These are phyloP conservation scores for Calcarisporium arbuscula DNA, from an alignment of 2,329 filamentous ascomycete species.

Conservation along the genomic window DNA sequence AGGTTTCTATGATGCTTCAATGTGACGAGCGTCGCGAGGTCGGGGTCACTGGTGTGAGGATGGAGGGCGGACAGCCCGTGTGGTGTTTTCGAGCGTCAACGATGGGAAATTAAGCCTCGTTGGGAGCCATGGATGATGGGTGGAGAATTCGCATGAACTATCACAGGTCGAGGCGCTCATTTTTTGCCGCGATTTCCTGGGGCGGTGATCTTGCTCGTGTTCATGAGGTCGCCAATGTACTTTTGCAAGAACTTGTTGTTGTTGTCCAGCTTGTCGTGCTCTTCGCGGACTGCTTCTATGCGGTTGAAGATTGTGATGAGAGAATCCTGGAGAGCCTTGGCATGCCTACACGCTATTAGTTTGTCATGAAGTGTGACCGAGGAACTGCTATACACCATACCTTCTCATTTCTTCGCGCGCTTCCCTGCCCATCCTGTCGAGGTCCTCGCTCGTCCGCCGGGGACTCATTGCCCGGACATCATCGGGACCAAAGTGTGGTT, in stretches of 20 bases:
- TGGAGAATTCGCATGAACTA: no score
- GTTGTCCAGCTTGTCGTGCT: slow-evolving; percentile 93
- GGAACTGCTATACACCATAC: no score
- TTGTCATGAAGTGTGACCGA: no score
- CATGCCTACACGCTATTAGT: slow-evolving; percentile 63
- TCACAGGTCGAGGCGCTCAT: no score
- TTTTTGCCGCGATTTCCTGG: slow-evolving; percentile 47
- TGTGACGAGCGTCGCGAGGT: no score
- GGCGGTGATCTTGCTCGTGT: slow-evolving; percentile 68
- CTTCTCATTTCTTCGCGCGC: slow-evolving; percentile 61
- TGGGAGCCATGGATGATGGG: no score
- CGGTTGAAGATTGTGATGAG: slow-evolving; percentile 85
- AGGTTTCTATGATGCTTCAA: no score
- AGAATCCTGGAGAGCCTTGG: slow-evolving; percentile 80
- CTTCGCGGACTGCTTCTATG: slow-evolving; percentile 87
- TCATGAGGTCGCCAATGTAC: slow-evolving; percentile 95
- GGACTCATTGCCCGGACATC: slow-evolving; percentile 95
- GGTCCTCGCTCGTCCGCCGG: slow-evolving; percentile 80
- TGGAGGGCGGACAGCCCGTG: no score
- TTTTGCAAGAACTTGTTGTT: slow-evolving; percentile 98
- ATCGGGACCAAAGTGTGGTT: slow-evolving; percentile 73
- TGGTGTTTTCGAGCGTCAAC: no score
- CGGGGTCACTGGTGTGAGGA: no score
- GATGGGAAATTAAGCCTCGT: no score
- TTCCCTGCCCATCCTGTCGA: slow-evolving; percentile 79